phyloP scores from a whole-genome alignment of 768 basidiomycete species.

The Suillus decipiens region DNA sequence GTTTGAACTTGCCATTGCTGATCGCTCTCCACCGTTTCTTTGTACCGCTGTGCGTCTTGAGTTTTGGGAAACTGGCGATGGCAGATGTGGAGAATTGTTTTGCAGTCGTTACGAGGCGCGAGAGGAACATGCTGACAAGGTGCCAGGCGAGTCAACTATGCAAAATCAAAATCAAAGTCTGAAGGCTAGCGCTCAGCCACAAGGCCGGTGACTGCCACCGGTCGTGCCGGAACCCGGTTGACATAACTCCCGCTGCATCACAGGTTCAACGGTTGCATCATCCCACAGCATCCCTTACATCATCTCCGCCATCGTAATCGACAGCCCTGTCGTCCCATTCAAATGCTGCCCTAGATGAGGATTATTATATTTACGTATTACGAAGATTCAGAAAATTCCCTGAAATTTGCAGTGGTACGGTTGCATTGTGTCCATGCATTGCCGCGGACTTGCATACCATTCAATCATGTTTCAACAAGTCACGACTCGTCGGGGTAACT shows the following conservation, averaged over 20 bases:
- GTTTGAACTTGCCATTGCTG: constrained; percentile 72
- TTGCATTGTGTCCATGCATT: neutral
- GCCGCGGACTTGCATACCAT: neutral
- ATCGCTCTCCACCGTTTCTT: constrained; percentile 81
- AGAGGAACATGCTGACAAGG: constrained; percentile 37
- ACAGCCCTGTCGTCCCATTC: neutral
- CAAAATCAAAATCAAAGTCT: neutral
- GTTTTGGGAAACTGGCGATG: constrained; percentile 62
- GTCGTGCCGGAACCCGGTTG: neutral
- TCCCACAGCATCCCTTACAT: neutral
- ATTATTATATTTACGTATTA: no score
- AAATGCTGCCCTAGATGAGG: neutral
- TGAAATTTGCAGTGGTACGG: neutral
- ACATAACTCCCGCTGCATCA: neutral
- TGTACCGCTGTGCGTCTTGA: constrained; percentile 79
- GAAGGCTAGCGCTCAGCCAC: neutral
- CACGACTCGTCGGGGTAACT: neutral
- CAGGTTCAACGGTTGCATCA: no score
- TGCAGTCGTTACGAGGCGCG: constrained; percentile 24
- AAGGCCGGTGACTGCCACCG: neutral
- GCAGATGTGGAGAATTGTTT: constrained; percentile 65
- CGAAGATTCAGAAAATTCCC: neutral
- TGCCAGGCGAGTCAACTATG: neutral
- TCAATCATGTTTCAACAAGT: neutral
- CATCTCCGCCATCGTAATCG: neutral